Conservation (phyloP, 305 asterid genomes). For the Stenogyne calaminthoides region DNA sequence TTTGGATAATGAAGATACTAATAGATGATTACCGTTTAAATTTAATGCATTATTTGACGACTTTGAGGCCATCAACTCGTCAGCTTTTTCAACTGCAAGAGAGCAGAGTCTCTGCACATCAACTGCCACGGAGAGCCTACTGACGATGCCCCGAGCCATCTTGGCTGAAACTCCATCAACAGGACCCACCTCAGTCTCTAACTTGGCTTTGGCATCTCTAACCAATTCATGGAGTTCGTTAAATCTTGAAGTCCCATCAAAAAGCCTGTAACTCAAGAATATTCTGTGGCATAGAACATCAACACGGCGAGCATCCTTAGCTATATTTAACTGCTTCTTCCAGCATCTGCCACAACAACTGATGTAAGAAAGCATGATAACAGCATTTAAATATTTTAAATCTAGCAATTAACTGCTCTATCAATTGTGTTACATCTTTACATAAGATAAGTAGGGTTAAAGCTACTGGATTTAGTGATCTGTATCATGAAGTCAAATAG, state of each 20-base stretch:
- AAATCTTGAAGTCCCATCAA: constrained; percentile 80
- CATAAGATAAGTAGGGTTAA: neutral
- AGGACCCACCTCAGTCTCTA: constrained; percentile 92
- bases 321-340: constrained; percentile 83
- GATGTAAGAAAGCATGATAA: constrained; percentile 12
- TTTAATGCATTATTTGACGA: constrained; percentile 39
- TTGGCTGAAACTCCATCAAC: constrained; percentile 79
- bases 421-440: neutral
- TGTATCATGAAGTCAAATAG: neutral
- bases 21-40: constrained; percentile 46
- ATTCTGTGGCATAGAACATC: constrained; percentile 80
- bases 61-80: constrained; percentile 56
- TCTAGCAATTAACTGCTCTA: neutral
- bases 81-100: constrained; percentile 80
- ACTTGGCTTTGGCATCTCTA: constrained; percentile 73
- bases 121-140: constrained; percentile 78
- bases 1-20: constrained; percentile 28
- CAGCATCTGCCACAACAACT: constrained; percentile 58
- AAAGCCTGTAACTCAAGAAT: constrained; percentile 75
- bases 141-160: constrained; percentile 92
- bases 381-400: constrained; percentile 1
- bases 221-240: constrained; percentile 72
- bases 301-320: constrained; percentile 93
- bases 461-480: neutral
- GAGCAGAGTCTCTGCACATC: constrained; percentile 84